phyloP scores from a whole-genome alignment of 495 filamentous ascomycete species.

The Penicillium crystallinum region DNA sequence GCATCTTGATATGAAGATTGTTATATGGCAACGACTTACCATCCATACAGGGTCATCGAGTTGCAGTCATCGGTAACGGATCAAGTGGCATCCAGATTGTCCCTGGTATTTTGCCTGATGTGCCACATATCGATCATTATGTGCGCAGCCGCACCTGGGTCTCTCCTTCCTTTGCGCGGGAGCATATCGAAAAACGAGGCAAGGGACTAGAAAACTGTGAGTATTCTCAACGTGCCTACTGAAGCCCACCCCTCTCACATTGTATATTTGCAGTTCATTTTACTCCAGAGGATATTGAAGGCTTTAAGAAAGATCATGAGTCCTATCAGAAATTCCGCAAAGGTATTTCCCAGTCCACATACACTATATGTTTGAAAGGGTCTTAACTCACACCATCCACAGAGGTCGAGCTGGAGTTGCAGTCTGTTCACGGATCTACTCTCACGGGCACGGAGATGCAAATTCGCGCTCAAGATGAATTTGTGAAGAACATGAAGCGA shows the following conservation, averaged over 20 bases:
- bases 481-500: slow-evolving; percentile 39
- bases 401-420: slow-evolving; percentile 45
- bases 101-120: slow-evolving; percentile 52
- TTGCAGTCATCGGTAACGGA: slow-evolving; percentile 52
- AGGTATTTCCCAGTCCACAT: slow-evolving; percentile 17
- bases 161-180: slow-evolving; percentile 33
- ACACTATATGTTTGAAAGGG: no score
- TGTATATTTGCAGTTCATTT: slow-evolving; percentile 29
- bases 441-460: slow-evolving; percentile 35
- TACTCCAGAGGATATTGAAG: slow-evolving; percentile 41
- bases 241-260: no score
- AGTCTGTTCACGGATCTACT: slow-evolving; percentile 40
- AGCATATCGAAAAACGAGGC: slow-evolving; percentile 27
- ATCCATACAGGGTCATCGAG: neutral
- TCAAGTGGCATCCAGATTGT: slow-evolving; percentile 54
- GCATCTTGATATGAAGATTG: no score
- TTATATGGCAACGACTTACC: no score
- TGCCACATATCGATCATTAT: slow-evolving; percentile 43
- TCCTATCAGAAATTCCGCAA: slow-evolving; percentile 41
- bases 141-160: slow-evolving; percentile 43
- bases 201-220: neutral
- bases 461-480: slow-evolving; percentile 26
- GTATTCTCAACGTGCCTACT: no score
- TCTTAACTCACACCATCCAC: neutral
- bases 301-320: slow-evolving; percentile 39